Evolutionary conservation across 768 basidiomycete species (phyloP).

Genomic region (Mrakia frigida): DNA sequence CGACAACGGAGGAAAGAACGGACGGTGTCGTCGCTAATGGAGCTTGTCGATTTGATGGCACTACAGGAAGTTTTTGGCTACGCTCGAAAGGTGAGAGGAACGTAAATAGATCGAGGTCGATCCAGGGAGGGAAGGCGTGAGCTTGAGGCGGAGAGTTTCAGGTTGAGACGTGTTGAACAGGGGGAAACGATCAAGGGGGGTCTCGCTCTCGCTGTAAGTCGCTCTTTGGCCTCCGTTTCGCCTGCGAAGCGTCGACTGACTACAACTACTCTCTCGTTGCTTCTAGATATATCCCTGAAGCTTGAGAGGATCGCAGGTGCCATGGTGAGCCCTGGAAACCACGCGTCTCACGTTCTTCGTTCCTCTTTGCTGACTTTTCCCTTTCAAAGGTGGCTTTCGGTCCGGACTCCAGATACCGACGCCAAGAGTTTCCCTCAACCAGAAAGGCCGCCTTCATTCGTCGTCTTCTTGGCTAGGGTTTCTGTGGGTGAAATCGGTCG

Average conservation of each 20-base stretch:
- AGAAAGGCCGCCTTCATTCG: not conserved
- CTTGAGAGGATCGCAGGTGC: not conserved
- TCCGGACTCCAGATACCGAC: not conserved
- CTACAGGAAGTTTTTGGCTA: not conserved
- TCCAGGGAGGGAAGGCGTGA: too few species aligned
- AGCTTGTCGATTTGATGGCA: not conserved
- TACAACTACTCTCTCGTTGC: not conserved
- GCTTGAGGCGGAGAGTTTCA: too few species aligned
- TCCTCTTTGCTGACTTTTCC: not conserved
- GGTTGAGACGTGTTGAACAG: too few species aligned
- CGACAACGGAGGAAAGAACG: too few species aligned
- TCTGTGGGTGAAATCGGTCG: not conserved
- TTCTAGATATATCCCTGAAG: not conserved
- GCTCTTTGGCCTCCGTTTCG: too few species aligned
- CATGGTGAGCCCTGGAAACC: too few species aligned
- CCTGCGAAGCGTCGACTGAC: not conserved
- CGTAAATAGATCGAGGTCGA: too few species aligned
- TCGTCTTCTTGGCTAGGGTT: not conserved
- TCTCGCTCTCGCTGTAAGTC: too few species aligned
- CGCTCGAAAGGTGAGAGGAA: too few species aligned
- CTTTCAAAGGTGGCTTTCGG: not conserved
- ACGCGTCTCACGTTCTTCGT: not conserved
- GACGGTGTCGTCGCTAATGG: not conserved
- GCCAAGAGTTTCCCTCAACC: not conserved
- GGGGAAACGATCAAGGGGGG: too few species aligned